Base-by-base conservation (phyloP, 73 alveolate species). In the Paramecium tetraurelia region DNA sequence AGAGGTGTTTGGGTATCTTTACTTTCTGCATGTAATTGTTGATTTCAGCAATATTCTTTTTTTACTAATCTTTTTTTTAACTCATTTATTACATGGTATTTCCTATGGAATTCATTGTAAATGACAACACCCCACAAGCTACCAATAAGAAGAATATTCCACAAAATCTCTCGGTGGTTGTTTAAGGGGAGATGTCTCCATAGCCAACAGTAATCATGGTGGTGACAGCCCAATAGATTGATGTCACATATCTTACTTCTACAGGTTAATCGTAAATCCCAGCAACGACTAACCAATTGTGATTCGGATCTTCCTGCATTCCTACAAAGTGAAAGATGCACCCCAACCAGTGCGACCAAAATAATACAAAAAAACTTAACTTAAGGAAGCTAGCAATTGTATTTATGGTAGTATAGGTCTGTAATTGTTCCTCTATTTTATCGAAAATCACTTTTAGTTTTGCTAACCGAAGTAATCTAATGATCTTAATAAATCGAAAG, bases 171-270 rank as follows among this genome's bases (percentile, higher is more conserved):
- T 96, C 98, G 38, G 59, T 58, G 16, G 92, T 46, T 12, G 94
- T 96, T 44, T 83, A 57, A 16, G 97, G 97, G 2, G 86, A 43
- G 2, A 95, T 93, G 43, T 96, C 98, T 33, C 98, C 98, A 77
- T 96, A 96, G 31, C 98, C 98, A 11, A 96, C 96, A 7, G 98
- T 96, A 50, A 92, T 90, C 96, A 95, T 96, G 2, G 97, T 93
- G 8, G 96, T 93, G 14, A 93, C 95, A 18, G 97, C 97, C 94
- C 97, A 96, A 59, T 96, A 96, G 3, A 96, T 58, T 18, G 98
- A 86, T 11, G 97, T 86, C 2, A 96, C 85, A 85, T 96, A 96
- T 40, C 87, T 7, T 7, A 70, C 94, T 70, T 36, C 70, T 18
- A 22, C 29, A 12, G 70, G 46, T 27, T 29, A 59, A 41, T 80